Evolutionary conservation across 2,329 filamentous ascomycete species (phyloP).

Genomic region (Cladosporium sp.): DNA sequence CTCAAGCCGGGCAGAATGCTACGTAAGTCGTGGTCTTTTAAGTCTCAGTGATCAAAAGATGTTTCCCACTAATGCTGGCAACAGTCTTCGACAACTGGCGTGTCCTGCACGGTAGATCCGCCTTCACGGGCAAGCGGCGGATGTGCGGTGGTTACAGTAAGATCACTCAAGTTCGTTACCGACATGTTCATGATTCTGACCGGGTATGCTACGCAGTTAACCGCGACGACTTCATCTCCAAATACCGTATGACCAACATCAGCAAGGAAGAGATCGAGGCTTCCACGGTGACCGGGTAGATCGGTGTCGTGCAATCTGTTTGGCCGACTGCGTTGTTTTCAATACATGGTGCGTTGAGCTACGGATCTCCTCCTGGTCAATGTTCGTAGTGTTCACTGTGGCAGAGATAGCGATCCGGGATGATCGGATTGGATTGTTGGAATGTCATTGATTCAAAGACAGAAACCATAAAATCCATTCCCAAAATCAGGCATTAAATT

Average conservation of each 20-base stretch:
- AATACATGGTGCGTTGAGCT: too few relatives aligned
- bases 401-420: too few relatives aligned
- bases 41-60: too few relatives aligned
- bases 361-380: too few relatives aligned
- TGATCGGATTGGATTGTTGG: too few relatives aligned
- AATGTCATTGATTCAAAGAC: too few relatives aligned
- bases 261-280: conserved; percentile 24
- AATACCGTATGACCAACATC: conserved; percentile 67
- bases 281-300: conserved; percentile 28
- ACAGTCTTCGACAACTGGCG: conserved; percentile 94
- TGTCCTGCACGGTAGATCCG: conserved; percentile 77
- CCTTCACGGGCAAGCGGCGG: conserved; percentile 75
- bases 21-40: conserved; percentile 46
- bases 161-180: conserved; percentile 34
- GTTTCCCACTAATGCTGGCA: too few relatives aligned
- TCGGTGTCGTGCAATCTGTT: too few relatives aligned
- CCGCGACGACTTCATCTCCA: conserved; percentile 72
- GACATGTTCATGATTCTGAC: background rate
- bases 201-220: conserved; percentile 50
- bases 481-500: background rate
- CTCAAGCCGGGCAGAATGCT: conserved; percentile 71
- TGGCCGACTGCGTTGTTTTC: too few relatives aligned
- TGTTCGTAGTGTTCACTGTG: too few relatives aligned
- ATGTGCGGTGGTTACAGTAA: conserved; percentile 89
- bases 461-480: background rate